Base-by-base conservation (phyloP, 257 asterid genomes). In the Rehmannia glutinosa region DNA sequence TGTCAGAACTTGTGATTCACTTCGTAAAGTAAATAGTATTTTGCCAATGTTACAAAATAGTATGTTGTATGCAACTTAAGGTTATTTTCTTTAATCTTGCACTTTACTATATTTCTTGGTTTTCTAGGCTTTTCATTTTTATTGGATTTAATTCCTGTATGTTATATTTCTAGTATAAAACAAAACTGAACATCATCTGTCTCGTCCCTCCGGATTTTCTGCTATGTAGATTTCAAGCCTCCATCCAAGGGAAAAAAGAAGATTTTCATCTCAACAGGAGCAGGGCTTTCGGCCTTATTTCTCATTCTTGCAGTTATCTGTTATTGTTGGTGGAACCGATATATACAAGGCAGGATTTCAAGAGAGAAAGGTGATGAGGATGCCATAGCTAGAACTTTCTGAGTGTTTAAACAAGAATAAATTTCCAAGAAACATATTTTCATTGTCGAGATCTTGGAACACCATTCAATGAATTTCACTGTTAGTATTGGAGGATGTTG, bases 311-410 rank as follows among this genome's bases (percentile, higher is more conserved):
- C 73, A 33, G 41, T 72, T 45, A 42, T 80, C 10, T 23, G 71
- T 52, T 67, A 67, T 45, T 47, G 20, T 59, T 80, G 82, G 84
- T 71, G 84, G 84, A 75, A 67, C 72, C 53, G 70, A 43, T 71
- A 70, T 24, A 38, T 53, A 35, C 75, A 77, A 66, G 43, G 60
- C 61, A 71, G 39, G 46, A 74, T 73, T 23, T 78, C 87, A 23
- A 83, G 82, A 79, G 86, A 85, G 74, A 47, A 81, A 87, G 95
- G 95, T 85, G 51, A 61, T 28, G 63, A 13, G 16, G 38, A 43
- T 58, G 9, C 41, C 20, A 27, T 30, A 32, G 38, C 51, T 41
- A 53, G 5, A 35, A 21, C 15, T 54, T 46, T 64, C 25, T 25
- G 43, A 12, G 27, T 50, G 19, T 36, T 69, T 21, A n/a, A n/a